Base-by-base conservation (phyloP, 2,329 filamentous ascomycete genomes). In the Aspergillus fructus region DNA sequence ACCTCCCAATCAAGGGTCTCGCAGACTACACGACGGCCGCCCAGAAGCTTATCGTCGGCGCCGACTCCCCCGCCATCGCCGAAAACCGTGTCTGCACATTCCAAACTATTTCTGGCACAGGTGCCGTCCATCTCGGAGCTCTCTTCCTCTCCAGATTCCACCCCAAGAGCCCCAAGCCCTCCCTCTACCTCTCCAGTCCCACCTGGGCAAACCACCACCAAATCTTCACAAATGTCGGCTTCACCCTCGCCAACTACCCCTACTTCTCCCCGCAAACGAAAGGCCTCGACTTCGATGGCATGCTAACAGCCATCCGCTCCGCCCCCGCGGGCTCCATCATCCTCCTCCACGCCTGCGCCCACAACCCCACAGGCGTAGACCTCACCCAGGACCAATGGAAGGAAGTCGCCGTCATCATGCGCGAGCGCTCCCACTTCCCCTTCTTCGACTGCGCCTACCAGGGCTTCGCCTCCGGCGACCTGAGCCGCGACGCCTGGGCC, bases 161-260 rank as follows among this genome's bases (percentile, higher is more conserved):
- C 83, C 81, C 81, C 57, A 21, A 43, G 21, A 39, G 21, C 33
- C 76, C 70, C 74, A 53, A 74, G 82, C 70, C 83, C 84, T 71
- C 85, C 83, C 85, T 96, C 78, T 97, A 96, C 83, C 83, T 97
- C 75, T 96, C 92, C 70, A 90, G 89, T 76, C 94, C 94, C 53
- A 99, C 94, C 61, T 99, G 94, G 94, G 92, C 90, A 66, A 99
- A 99, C 81, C 94, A 99, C 86, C 88, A 96, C 80, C 94, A 97
- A 78, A 97, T 99, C 82, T 96, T 99, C 81, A 85, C 82, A 77
- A 97, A 97, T 73, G 92, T 97, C 71, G 83, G 85, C 67, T 81
- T 97, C 30, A 79, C 85, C 34, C 85, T 91, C 68, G 88, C 88
- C 66, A 85, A 85, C 64, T 99, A 99, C 80, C 94, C 93, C 49